Evolutionary conservation across 345 rosid species (phyloP).

Genomic region (Corchorus capsularis): DNA sequence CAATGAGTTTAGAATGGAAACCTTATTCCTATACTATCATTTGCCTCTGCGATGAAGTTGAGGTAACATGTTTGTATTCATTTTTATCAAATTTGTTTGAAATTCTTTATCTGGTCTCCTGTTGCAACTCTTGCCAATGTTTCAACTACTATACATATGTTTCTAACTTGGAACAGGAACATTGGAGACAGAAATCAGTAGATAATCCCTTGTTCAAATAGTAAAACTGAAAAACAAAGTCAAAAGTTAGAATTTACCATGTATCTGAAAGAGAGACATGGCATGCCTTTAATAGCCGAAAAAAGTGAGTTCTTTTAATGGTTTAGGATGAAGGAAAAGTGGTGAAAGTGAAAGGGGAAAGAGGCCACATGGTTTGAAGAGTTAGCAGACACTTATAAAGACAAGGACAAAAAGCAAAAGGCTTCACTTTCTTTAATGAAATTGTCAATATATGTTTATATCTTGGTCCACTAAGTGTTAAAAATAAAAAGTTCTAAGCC

Average conservation of each 20-base stretch:
- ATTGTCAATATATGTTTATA: background rate
- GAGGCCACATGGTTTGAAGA: background rate
- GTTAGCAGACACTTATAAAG: background rate
- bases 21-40: background rate
- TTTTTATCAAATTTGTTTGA: background rate
- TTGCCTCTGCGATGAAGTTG: background rate
- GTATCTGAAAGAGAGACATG: background rate
- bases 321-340: background rate
- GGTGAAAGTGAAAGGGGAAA: background rate
- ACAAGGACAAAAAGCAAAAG: background rate
- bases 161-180: background rate
- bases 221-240: too few species aligned
- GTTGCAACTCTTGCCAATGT: background rate
- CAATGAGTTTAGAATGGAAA: background rate
- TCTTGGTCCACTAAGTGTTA: background rate
- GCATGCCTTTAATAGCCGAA: too few species aligned
- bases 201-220: too few species aligned
- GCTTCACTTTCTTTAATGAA: background rate
- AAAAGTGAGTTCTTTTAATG: too few species aligned
- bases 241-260: too few species aligned
- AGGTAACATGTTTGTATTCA: background rate
- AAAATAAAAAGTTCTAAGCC: background rate
- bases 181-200: too few species aligned
- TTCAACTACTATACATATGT: background rate
- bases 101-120: background rate